Conservation (phyloP, 1,284 basidiomycete species). For the Takashimella tepidaria region DNA sequence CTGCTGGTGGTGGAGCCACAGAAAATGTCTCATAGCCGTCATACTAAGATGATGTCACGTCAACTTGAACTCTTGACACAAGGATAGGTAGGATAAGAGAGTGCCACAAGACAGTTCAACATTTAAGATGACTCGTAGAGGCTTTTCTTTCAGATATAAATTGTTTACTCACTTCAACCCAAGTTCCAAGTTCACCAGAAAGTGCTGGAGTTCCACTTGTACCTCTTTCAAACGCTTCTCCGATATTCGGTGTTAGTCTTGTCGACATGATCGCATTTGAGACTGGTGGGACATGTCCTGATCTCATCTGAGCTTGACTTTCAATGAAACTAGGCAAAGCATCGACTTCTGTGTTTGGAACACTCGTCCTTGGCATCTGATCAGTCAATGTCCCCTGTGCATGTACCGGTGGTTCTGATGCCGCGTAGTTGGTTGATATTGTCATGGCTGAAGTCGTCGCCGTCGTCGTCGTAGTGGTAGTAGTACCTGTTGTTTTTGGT, state of each 20-base stretch:
- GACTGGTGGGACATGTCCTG: slow-evolving; percentile 26
- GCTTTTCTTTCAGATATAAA: not conserved
- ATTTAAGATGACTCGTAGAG: not conserved
- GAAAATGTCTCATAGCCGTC: slow-evolving; percentile 50
- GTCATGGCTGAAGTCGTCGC: too few species aligned
- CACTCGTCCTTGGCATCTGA: too few species aligned
- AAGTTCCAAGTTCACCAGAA: slow-evolving; percentile 37
- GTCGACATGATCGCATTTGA: slow-evolving; percentile 14
- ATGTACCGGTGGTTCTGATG: too few species aligned
- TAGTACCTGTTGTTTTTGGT: too few species aligned
- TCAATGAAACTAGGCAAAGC: slow-evolving; percentile 37
- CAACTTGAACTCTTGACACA: not conserved
- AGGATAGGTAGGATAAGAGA: too few species aligned
- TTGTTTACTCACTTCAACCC: slow-evolving; percentile 38
- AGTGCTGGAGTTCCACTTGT: slow-evolving; percentile 7
- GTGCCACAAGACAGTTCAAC: too few species aligned
- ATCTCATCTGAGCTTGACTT: slow-evolving; percentile 34
- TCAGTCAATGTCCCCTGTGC: too few species aligned
- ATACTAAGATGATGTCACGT: slow-evolving; percentile 24
- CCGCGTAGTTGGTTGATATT: too few species aligned
- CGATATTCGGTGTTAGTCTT: slow-evolving; percentile 4
- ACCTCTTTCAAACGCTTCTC: not conserved
- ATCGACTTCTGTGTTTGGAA: not conserved
- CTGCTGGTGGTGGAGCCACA: slow-evolving; percentile 40
- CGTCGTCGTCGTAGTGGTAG: too few species aligned